Evolutionary conservation across 2,329 filamentous ascomycete genomes (phyloP).

Genomic region (Fonsecaea erecta): DNA sequence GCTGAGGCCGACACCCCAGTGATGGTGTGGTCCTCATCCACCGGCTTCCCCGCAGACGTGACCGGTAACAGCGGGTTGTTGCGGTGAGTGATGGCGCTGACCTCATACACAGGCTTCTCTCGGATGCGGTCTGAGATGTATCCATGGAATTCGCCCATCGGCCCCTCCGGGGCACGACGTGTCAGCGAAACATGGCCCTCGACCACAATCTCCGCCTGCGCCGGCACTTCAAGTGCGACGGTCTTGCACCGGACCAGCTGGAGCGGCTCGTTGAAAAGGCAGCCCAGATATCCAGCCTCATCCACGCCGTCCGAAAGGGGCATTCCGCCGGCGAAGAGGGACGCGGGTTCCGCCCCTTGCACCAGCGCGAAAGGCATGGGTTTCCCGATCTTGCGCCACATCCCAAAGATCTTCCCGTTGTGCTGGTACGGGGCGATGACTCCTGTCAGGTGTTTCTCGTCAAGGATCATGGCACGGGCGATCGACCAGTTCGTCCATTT

Average conservation of each 20-base stretch:
- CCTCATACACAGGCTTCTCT: not conserved
- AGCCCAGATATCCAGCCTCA: not conserved
- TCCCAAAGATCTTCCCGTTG: not conserved
- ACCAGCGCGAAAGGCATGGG: not conserved
- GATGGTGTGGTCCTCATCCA: slow-evolving; percentile 5
- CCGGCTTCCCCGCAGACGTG: not conserved
- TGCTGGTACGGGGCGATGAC: not conserved
- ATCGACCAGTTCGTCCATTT: not conserved
- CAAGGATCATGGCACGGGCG: not conserved
- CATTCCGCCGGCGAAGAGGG: not conserved
- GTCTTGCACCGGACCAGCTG: not conserved
- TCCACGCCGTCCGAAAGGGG: not conserved
- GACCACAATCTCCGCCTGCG: not conserved
- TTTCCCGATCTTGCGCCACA: not conserved
- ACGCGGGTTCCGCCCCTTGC: not conserved
- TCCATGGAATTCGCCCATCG: not conserved
- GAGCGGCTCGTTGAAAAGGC: not conserved
- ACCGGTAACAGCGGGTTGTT: not conserved
- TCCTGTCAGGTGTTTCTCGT: not conserved
- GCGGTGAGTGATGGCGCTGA: not conserved
- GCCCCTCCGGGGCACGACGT: not conserved
- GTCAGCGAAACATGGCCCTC: not conserved
- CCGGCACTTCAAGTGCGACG: not conserved
- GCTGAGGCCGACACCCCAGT: not conserved
- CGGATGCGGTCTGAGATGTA: not conserved